Conservation (phyloP, 129 eudicot genomes). For the Artemisia argyi region DNA sequence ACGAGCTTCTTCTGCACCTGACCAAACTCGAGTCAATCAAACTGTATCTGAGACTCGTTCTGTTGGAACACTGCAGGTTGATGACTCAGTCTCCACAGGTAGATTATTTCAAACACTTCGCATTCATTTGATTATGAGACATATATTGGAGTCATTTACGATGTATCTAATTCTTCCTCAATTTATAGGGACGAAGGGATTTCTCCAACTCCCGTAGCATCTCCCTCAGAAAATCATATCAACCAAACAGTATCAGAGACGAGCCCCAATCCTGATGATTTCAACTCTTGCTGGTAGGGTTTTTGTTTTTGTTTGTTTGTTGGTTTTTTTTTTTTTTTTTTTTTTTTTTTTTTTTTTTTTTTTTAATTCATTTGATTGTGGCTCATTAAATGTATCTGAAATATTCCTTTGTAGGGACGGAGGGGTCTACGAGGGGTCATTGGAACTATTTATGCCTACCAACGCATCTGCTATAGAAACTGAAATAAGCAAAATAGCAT, state of each 20-base stretch:
- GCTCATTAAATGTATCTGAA: background rate
- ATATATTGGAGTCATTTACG: too few species aligned
- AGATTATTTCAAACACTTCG: too few species aligned
- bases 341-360: too few species aligned
- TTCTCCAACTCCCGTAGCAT: background rate
- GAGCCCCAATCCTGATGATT: background rate
- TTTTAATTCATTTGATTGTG: background rate
- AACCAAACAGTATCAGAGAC: background rate
- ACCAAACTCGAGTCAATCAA: too few species aligned
- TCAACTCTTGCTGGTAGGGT: background rate
- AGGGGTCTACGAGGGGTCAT: background rate
- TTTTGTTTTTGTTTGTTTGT: too few species aligned
- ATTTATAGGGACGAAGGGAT: background rate
- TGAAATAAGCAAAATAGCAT: background rate
- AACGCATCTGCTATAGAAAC: background rate
- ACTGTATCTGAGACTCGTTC: too few species aligned
- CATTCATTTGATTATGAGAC: too few species aligned
- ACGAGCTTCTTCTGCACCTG: too few species aligned
- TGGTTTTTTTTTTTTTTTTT: too few species aligned
- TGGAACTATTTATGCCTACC: background rate
- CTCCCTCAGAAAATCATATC: background rate
- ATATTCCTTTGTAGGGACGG: background rate
- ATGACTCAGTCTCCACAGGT: too few species aligned
- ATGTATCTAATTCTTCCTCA: background rate
- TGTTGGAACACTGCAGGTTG: too few species aligned